Evolutionary conservation across 208 protist genomes (phyloP).

Genomic region (Leishmania mexicana): DNA sequence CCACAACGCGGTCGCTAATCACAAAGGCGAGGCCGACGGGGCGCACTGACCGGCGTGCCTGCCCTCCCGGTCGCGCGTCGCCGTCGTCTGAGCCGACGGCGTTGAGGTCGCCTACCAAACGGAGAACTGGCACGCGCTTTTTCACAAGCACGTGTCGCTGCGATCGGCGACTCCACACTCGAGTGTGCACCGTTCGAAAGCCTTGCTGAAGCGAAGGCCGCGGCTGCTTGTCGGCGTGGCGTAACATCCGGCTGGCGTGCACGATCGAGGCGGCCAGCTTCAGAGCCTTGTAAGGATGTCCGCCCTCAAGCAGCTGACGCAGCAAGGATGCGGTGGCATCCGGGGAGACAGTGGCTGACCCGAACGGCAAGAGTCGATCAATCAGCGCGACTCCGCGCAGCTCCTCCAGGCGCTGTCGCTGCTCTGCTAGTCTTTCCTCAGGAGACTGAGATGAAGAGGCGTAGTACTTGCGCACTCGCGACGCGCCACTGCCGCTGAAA

Average conservation of each 20-base stretch:
- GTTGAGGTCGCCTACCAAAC: slow-evolving; percentile 30
- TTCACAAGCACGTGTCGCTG: slow-evolving; percentile 43
- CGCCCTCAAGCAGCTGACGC: slow-evolving; percentile 42
- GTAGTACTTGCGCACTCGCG: slow-evolving; percentile 28
- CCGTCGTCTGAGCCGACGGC: not conserved
- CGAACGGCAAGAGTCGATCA: slow-evolving; percentile 56
- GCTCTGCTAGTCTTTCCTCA: not conserved
- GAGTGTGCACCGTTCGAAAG: slow-evolving; percentile 43
- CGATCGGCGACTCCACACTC: slow-evolving; percentile 37
- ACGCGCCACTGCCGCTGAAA: not conserved
- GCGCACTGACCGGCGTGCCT: slow-evolving; percentile 13
- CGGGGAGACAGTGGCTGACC: slow-evolving; percentile 38
- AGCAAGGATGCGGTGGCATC: slow-evolving; percentile 45
- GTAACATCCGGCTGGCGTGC: slow-evolving; percentile 48
- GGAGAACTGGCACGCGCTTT: slow-evolving; percentile 48
- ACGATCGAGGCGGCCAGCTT: slow-evolving; percentile 48
- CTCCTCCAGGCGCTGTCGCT: slow-evolving; percentile 15
- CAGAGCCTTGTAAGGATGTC: slow-evolving; percentile 50
- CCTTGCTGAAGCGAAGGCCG: slow-evolving; percentile 39
- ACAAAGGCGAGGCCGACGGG: slow-evolving; percentile 42
- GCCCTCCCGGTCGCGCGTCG: slow-evolving; percentile 2
- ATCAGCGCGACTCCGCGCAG: slow-evolving; percentile 29
- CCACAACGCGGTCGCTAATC: slow-evolving; percentile 34
- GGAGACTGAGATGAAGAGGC: not conserved
- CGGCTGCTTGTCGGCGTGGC: slow-evolving; percentile 51